Base-by-base conservation (phyloP, 345 rosid species). In the Hibiscus trionum region DNA sequence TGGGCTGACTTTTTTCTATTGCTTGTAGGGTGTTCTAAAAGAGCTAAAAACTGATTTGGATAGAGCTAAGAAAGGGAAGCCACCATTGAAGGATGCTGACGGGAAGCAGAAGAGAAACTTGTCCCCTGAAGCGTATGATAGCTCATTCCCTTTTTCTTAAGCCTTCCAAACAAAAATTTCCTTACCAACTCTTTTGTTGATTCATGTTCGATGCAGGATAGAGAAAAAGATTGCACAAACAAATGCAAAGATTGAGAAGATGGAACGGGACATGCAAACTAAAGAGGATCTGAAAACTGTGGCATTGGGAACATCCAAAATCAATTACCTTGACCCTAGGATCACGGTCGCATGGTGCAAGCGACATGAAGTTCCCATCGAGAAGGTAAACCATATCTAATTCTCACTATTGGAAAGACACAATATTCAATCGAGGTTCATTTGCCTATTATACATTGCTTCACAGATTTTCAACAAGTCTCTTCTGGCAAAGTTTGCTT, bases 331-430 rank as follows among this genome's bases (percentile, higher is more conserved):
- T 37, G 98, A 95, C 82, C 99, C 99, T 67, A 87, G 99, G 85
- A 95, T 95, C 66, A 93, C 97, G 0, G 99, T 95, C 4, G 97
- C 99, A 3, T 95, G 99, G 99, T 95, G 99, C 88, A 95, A 95
- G 81, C 86, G 99, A 21, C 93, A 88, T 39, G 99, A 95, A 73
- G 99, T 95, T 77, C 97, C 99, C 52, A 95, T 95, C 15, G 99
- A 95, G 78, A 95, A 93, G 99, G 99, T 92, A 77, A 85, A 63
- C 66, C 14, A 21, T 15, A 69, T 62, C 63, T 53, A 26, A 39
- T 69, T 62, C 15, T 8, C 49, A 19, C 61, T 2, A 14, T 26
- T 39, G 42, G 53, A 61, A 59, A 33, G 7, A 12, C 2, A 5
- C 67, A 35, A 8, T 31, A 16, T 17, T 49, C 44, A 29, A 16